Evolutionary conservation across 345 rosid species (phyloP).

Genomic region (Rhizophora mangle): DNA sequence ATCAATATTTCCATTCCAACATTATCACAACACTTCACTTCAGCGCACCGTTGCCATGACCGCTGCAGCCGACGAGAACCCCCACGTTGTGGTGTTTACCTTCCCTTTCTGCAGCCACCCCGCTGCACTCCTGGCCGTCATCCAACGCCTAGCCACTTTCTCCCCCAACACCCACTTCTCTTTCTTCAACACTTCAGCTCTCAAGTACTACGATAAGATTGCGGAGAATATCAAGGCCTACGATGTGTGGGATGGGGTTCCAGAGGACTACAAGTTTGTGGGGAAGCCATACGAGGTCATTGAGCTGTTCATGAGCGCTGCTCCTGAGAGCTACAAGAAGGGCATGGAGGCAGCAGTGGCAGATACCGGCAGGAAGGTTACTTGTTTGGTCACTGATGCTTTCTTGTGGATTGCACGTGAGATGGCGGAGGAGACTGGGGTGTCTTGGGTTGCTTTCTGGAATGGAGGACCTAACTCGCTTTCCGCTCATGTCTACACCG

Average conservation of each 20-base stretch:
- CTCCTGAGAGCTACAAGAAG: constrained; percentile 24
- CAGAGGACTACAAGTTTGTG: constrained; percentile 19
- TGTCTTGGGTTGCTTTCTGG: constrained; percentile 25
- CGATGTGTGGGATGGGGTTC: constrained; percentile 33
- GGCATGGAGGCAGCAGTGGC: constrained; percentile 33
- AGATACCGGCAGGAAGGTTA: constrained; percentile 30
- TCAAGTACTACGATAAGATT: background rate
- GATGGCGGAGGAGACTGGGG: constrained; percentile 21
- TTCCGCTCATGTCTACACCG: constrained; percentile 25
- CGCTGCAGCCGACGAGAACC: no score
- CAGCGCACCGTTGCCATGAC: background rate
- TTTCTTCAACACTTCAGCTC: constrained; percentile 27
- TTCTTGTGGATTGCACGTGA: constrained; percentile 25
- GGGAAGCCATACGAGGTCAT: constrained; percentile 37
- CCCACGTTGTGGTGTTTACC: constrained; percentile 40
- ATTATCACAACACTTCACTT: no score
- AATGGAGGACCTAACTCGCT: constrained; percentile 14
- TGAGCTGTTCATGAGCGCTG: constrained; percentile 39
- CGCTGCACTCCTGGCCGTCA: constrained; percentile 31
- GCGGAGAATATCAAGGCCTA: constrained; percentile 19
- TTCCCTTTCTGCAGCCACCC: constrained; percentile 47
- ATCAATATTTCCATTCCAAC: no score
- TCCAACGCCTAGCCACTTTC: constrained; percentile 27
- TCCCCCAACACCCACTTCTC: constrained; percentile 37
- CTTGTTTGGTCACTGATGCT: constrained; percentile 39